phyloP scores from a whole-genome alignment of 371 early-diverging fungal species.

The Thermomucor indicae-seudaticae region DNA sequence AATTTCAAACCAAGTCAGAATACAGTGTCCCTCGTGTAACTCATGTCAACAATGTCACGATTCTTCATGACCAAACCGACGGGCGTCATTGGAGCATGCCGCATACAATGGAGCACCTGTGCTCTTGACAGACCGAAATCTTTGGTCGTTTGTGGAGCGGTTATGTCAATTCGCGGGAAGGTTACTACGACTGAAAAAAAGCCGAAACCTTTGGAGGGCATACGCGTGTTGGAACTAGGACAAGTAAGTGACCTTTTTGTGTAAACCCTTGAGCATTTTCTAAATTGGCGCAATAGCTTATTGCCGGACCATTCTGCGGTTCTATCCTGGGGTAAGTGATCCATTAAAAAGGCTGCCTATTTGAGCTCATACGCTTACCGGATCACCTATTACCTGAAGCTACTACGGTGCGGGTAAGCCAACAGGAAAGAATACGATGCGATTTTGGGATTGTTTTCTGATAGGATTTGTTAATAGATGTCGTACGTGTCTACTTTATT shows the following conservation, averaged over 20 bases:
- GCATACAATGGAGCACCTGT: no score
- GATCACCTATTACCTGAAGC: no score
- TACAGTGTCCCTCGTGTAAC: no score
- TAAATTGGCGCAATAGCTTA: constrained; percentile 22
- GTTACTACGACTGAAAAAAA: no score
- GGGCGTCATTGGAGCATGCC: no score
- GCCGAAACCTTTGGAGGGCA: constrained; percentile 44
- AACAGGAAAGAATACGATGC: background rate
- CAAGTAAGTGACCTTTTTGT: constrained; percentile 21
- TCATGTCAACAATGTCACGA: no score
- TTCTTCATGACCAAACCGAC: no score
- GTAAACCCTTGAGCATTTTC: background rate
- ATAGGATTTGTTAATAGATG: constrained; percentile 1
- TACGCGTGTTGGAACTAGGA: constrained; percentile 47
- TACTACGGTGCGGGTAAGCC: constrained; percentile 41
- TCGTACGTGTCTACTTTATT: constrained; percentile 1
- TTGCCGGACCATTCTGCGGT: constrained; percentile 56
- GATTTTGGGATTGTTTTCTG: background rate
- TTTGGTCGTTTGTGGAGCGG: no score
- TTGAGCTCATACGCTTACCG: background rate
- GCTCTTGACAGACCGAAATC: no score
- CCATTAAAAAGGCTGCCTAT: background rate
- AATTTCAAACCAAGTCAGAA: no score
- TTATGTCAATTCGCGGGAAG: no score
- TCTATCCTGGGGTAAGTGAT: constrained; percentile 44